Percentiles rank a stretch among this genome's conserved stretches.
These are phyloP conservation scores for Blastobotrys buckinghamii DNA, from an alignment of 1,139 yeast species.

Conservation along the genomic window DNA sequence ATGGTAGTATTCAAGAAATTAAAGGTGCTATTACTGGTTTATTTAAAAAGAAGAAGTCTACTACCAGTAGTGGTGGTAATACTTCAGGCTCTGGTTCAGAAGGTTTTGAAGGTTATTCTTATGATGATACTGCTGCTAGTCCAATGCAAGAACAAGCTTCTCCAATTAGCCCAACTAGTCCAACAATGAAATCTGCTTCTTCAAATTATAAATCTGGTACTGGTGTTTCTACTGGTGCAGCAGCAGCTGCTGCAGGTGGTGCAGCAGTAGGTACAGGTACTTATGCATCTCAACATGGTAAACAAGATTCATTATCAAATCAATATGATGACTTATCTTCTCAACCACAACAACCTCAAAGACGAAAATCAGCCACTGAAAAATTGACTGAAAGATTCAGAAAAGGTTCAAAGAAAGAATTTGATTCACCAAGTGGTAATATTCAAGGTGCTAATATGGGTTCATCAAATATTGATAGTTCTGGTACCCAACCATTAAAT, in stretches of 20 bases:
- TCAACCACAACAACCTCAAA: no score
- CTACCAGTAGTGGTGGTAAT: background rate
- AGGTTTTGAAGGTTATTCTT: background rate
- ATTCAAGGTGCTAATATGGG: no score
- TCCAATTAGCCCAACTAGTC: background rate
- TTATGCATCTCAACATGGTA: no score
- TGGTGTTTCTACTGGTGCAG: conserved; percentile 1
- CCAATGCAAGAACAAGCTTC: background rate
- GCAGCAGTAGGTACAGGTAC: no score
- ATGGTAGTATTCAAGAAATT: conserved; percentile 1
- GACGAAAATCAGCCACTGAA: no score
- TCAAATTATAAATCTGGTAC: background rate
- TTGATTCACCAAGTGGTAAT: no score
- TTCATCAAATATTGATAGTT: no score
- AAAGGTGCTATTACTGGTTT: conserved; percentile 7
- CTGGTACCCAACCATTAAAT: no score
- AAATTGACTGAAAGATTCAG: no score
- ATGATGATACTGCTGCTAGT: background rate
- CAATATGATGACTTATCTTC: no score
- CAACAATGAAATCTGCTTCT: background rate
- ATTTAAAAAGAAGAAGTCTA: conserved; percentile 4
- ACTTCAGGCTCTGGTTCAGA: background rate
- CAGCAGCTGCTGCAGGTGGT: conserved; percentile 12
- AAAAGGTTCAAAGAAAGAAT: no score
- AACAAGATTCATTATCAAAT: no score